Percentiles rank a stretch among this genome's conserved stretches.
These are phyloP conservation scores for Bryopsis sp. DNA, from an alignment of 139 green algal genomes.

Conservation along the genomic window DNA sequence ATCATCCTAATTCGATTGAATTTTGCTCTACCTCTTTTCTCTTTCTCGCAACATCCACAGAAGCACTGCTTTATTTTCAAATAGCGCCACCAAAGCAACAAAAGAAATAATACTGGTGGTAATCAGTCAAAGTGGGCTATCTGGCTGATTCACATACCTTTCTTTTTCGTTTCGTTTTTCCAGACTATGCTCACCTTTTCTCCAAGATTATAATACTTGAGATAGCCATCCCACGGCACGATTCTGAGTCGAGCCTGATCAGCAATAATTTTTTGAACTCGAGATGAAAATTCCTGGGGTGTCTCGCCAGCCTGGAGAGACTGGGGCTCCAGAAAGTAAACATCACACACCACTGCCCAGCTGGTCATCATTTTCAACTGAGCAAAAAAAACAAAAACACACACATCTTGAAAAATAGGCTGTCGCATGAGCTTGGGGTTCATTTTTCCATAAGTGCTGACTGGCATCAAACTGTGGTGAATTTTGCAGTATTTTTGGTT, in stretches of 20 bases:
- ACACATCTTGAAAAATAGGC: not conserved
- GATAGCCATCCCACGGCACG: constrained; percentile 90
- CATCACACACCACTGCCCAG: constrained; percentile 92
- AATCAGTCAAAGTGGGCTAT: constrained; percentile 24
- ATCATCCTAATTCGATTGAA: too few species aligned
- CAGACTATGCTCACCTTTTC: constrained; percentile 36
- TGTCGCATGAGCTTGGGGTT: not conserved
- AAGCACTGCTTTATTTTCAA: too few species aligned
- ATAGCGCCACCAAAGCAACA: not conserved
- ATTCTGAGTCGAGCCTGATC: constrained; percentile 44
- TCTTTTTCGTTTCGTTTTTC: not conserved
- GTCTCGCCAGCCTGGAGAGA: constrained; percentile 49
- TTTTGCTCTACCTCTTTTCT: too few species aligned
- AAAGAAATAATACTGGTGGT: not conserved
- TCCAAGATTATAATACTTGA: constrained; percentile 96
- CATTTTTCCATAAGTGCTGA: too few species aligned
- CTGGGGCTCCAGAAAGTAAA: constrained; percentile 92
- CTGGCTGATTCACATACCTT: constrained; percentile 5
- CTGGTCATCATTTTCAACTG: constrained; percentile 82
- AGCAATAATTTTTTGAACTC: constrained; percentile 78
- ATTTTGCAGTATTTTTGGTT: too few species aligned
- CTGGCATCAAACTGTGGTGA: too few species aligned
- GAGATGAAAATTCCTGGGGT: constrained; percentile 71
- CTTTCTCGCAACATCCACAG: too few species aligned
- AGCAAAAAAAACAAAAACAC: too few species aligned